Evolutionary conservation across 2,329 filamentous ascomycete species (phyloP).

Genomic region (Alternaria ventricosa): DNA sequence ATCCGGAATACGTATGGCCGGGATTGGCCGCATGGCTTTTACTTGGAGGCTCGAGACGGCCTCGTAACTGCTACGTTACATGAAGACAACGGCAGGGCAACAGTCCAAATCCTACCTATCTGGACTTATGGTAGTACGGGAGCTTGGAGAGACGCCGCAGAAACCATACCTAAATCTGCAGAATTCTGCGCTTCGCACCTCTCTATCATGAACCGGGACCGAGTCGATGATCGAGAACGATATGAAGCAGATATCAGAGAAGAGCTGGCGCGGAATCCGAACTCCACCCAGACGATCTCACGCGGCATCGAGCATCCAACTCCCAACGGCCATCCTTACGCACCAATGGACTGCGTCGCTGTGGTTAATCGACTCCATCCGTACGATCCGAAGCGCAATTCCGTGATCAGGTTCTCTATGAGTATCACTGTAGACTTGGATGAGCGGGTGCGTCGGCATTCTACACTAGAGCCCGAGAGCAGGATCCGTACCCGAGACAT

Average conservation of each 20-base stretch:
- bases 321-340: background rate
- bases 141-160: too few species aligned
- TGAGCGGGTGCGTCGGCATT: background rate
- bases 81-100: too few species aligned
- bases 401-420: background rate
- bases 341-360: background rate
- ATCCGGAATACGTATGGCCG: too few species aligned
- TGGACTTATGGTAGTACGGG: too few species aligned
- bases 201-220: accelerated
- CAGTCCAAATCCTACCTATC: too few species aligned
- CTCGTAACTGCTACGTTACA: too few species aligned
- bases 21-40: too few species aligned
- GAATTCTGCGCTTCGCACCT: too few species aligned
- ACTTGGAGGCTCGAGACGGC: too few species aligned
- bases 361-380: background rate
- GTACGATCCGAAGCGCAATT: background rate
- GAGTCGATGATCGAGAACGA: background rate
- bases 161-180: too few species aligned
- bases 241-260: background rate
- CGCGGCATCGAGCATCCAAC: too few species aligned
- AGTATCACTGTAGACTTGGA: accelerated
- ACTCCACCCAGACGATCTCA: too few species aligned
- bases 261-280: background rate
- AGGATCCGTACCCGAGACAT: background rate
- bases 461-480: background rate